Conservation (phyloP, 169 alveolate genomes). For the Eimeria praecox region DNA sequence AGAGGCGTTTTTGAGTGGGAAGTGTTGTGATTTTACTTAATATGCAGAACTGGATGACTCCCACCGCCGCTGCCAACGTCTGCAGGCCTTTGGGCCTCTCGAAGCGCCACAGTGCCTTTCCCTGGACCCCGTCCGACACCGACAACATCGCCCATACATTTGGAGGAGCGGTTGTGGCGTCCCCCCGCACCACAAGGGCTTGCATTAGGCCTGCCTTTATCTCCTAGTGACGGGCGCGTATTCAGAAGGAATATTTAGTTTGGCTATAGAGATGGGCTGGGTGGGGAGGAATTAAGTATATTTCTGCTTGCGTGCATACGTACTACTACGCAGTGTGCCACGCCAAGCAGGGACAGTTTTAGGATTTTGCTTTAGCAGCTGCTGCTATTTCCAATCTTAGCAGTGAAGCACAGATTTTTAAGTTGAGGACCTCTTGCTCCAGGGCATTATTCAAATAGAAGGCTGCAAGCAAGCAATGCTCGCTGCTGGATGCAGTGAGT, state of each 20-base stretch:
- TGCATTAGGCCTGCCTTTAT: slow-evolving; percentile 68
- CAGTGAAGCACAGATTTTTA: neutral
- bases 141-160: slow-evolving; percentile 25
- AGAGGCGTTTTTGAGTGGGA: neutral
- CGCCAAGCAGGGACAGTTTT: neutral
- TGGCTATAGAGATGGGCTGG: neutral
- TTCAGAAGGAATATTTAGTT: neutral
- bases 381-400: neutral
- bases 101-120: slow-evolving; percentile 37
- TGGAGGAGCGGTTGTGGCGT: neutral
- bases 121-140: slow-evolving; percentile 29
- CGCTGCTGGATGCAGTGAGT: slow-evolving; percentile 20
- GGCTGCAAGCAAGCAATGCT: neutral
- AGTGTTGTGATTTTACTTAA: neutral
- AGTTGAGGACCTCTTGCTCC: neutral
- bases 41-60: slow-evolving; percentile 58
- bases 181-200: slow-evolving; percentile 52
- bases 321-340: neutral
- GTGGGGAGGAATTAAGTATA: neutral
- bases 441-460: neutral
- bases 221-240: neutral
- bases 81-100: slow-evolving; percentile 56
- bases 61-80: slow-evolving; percentile 52
- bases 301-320: slow-evolving; percentile 10
- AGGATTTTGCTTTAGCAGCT: slow-evolving; percentile 17